These are phyloP conservation scores for Lagenidium giganteum DNA, from an alignment of 352 stramenopile species.

Conservation along the genomic window DNA sequence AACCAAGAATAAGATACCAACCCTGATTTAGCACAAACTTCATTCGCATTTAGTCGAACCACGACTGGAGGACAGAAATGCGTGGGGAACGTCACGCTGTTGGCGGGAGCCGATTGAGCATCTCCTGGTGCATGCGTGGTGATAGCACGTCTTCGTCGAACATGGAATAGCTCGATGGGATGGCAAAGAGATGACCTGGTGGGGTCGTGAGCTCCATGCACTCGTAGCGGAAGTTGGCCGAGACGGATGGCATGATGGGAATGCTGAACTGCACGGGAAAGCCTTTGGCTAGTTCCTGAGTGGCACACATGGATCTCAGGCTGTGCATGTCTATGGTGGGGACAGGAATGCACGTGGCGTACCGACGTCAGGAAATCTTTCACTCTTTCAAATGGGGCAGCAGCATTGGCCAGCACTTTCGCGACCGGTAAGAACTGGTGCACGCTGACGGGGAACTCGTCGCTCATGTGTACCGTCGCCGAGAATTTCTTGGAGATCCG, in stretches of 20 bases:
- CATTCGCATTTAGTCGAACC: too few relatives aligned
- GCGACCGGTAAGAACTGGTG: conserved; percentile 57
- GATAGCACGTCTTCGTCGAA: conserved; percentile 41
- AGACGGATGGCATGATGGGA: conserved; percentile 53
- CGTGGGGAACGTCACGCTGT: too few relatives aligned
- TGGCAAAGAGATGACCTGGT: conserved; percentile 18
- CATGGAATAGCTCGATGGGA: conserved; percentile 28
- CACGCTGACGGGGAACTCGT: conserved; percentile 54
- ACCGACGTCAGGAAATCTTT: conserved; percentile 58
- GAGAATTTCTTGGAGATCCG: conserved; percentile 52
- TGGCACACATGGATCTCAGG: neutral
- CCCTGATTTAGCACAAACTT: too few relatives aligned
- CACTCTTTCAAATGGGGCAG: conserved; percentile 52
- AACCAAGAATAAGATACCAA: too few relatives aligned
- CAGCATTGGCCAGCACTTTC: conserved; percentile 66
- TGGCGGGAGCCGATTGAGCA: too few relatives aligned
- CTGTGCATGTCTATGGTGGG: neutral
- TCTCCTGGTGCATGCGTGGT: conserved; percentile 44
- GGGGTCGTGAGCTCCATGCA: conserved; percentile 37
- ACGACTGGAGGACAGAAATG: too few relatives aligned
- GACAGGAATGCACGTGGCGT: conserved; percentile 4
- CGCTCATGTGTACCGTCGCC: conserved; percentile 51
- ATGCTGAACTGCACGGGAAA: conserved; percentile 74
- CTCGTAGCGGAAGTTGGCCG: conserved; percentile 55
- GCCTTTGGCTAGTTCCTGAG: conserved; percentile 36